Evolutionary conservation across 202 grass and related monocot species (phyloP), one percentile per base, ranked within the genome.

Genomic region (Zoysia matrella): DNA sequence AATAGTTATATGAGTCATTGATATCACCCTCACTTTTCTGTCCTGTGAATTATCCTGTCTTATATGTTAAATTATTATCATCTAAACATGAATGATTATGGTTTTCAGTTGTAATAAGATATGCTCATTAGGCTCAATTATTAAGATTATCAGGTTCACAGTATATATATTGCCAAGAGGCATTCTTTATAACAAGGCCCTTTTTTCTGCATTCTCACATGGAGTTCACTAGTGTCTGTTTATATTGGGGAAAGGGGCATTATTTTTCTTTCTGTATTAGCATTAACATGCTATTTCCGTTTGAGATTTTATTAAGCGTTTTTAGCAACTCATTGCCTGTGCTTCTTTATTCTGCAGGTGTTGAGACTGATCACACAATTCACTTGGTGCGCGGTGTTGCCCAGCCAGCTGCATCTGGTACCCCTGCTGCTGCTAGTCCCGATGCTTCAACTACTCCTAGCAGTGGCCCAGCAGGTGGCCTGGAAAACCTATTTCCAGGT

Each of bases 341-440:
- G 55, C 47, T 74, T n/a, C 36, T 71, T n/a, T 91, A 65, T 81
- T 74, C 65, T 88, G 55, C 64, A 97, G 94, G 94, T n/a, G 88
- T 97, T 53, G 94, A 94, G 76, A 87, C 88, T 44, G 92, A 92
- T 81, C 94, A 97, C 86, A 97, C 94, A 68, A 92, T 97, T 83
- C 94, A 97, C 69, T 83, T 97, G 76, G 92, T 97, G 71, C 90
- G 92, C 81, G 91, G 92, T 81, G 84, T 80, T 64, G 83, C 88
- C 13, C 84, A 84, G 63, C 77, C 80, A 49, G 75, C 74, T 15
- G 49, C 82, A 78, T 69, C 94, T 66, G 47, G 40, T 57, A 61
- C 79, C 78, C 81, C 92, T 66, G 82, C 83, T 77, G 61, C 81
- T 70, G 58, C 80, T 62, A 97, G 76, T 44, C 84, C 72, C 65